Conservation (phyloP, 2,329 filamentous ascomycete species). For the Nigrospora osmanthi region DNA sequence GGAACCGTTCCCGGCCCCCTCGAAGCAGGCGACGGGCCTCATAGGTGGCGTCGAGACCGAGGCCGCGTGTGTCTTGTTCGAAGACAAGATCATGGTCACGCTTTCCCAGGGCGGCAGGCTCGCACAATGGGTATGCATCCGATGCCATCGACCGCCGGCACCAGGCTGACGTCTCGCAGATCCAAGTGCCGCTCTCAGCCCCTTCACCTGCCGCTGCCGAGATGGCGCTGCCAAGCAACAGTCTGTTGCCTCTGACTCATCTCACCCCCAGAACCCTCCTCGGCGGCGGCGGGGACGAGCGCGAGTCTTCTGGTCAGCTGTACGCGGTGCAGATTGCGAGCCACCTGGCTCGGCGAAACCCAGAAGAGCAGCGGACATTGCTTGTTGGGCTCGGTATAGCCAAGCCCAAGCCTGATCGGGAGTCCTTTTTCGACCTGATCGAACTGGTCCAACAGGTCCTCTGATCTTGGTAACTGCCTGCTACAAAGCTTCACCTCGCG, state of each 20-base stretch:
- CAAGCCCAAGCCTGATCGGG: conserved; percentile 40
- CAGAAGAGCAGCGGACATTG: conserved; percentile 54
- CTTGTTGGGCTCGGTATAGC: conserved; percentile 53
- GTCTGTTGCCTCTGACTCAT: conserved; percentile 65
- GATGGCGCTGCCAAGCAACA: conserved; percentile 42
- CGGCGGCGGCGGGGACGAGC: conserved; percentile 69
- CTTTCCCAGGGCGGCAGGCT: conserved; percentile 78
- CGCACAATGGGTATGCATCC: conserved; percentile 75
- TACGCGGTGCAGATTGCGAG: conserved; percentile 86
- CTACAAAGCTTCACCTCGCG: too few species aligned
- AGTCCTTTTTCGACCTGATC: conserved; percentile 57
- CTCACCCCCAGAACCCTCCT: conserved; percentile 82
- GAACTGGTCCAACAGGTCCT: conserved; percentile 54
- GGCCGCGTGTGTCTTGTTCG: conserved; percentile 65
- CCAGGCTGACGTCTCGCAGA: conserved; percentile 31
- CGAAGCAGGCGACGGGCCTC: conserved; percentile 48
- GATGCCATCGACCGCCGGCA: neutral
- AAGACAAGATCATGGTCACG: conserved; percentile 86
- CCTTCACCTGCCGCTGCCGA: conserved; percentile 58
- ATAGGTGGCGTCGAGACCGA: conserved; percentile 67
- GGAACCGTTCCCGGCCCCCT: conserved; percentile 61
- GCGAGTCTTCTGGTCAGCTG: conserved; percentile 80
- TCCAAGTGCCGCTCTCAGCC: conserved; percentile 71
- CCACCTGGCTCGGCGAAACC: conserved; percentile 63
- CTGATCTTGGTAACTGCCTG: conserved; percentile 15